phyloP scores from a whole-genome alignment of 2,329 filamentous ascomycete species.

The Fusarium coicis region DNA sequence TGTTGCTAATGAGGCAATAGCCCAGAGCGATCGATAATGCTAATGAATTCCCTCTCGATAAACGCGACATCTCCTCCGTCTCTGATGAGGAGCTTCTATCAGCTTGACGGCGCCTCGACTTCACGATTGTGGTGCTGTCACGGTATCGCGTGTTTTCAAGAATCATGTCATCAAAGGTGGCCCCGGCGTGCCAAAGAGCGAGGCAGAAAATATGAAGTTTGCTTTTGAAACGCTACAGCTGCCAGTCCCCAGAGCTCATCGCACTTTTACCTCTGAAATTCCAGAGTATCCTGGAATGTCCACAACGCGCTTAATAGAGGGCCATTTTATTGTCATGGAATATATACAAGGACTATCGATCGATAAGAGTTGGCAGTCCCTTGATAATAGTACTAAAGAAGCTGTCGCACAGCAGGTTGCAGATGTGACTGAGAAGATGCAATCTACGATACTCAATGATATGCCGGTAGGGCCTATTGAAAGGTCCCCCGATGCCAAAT shows the following conservation, averaged over 20 bases:
- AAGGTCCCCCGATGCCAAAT: fast-evolving
- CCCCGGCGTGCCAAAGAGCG: too few species aligned
- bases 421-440: fast-evolving
- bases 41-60: fast-evolving
- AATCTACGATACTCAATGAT: fast-evolving
- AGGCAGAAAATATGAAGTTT: not conserved
- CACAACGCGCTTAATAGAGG: not conserved
- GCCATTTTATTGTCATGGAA: not conserved
- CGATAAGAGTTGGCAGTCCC: fast-evolving
- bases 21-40: fast-evolving
- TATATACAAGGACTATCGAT: fast-evolving
- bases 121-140: not conserved
- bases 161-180: not conserved
- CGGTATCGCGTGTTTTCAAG: fast-evolving
- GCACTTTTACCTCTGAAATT: not conserved
- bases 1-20: not conserved
- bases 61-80: fast-evolving
- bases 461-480: fast-evolving
- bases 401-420: fast-evolving
- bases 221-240: fast-evolving
- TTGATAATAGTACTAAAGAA: fast-evolving
- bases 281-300: not conserved
- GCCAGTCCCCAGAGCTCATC: fast-evolving
- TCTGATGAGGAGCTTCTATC: not conserved
- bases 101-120: not conserved